A percentile compares a stretch with the other conserved stretches of the same genome.
phyloP scores from a whole-genome alignment of 192 early-diverging fungal species.

The Spizellomyces punctatus region DNA sequence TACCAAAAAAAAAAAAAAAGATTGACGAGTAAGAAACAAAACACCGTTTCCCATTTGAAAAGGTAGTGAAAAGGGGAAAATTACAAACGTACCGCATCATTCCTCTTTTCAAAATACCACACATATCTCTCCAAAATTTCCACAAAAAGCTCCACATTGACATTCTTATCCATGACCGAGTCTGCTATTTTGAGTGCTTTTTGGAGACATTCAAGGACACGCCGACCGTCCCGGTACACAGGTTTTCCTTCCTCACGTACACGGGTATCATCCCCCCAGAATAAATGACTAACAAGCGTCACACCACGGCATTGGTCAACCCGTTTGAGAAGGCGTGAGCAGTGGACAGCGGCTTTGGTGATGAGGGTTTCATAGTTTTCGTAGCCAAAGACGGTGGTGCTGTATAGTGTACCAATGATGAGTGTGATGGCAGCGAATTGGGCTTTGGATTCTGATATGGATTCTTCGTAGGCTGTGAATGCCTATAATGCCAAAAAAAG shows the following conservation, averaged over 20 bases:
- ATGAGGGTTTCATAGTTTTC: constrained; percentile 97
- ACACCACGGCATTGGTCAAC: constrained; percentile 92
- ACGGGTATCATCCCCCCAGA: constrained; percentile 71
- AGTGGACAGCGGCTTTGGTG: constrained; percentile 88
- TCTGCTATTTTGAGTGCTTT: constrained; percentile 95
- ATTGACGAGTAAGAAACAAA: neutral
- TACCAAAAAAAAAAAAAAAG: neutral
- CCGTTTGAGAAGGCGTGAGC: constrained; percentile 87
- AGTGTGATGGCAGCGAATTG: constrained; percentile 89
- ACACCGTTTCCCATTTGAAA: too few relatives aligned
- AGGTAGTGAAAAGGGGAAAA: neutral
- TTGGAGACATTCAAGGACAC: constrained; percentile 89
- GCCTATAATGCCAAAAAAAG: constrained; percentile 49
- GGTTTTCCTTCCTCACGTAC: constrained; percentile 60
- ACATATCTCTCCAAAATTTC: constrained; percentile 94
- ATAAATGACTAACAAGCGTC: constrained; percentile 84
- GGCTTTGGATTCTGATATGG: constrained; percentile 87
- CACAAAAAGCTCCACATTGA: constrained; percentile 94
- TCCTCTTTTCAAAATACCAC: constrained; percentile 92
- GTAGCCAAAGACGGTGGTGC: constrained; percentile 76
- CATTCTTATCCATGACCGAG: constrained; percentile 84
- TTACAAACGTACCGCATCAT: constrained; percentile 71
- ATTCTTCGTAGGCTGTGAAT: constrained; percentile 96
- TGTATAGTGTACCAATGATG: constrained; percentile 84
- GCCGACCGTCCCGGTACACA: constrained; percentile 82